A percentile compares a stretch with the other conserved stretches of the same genome.
Conservation (phyloP, 306 rosid species). For the Prunus fruticosa region DNA sequence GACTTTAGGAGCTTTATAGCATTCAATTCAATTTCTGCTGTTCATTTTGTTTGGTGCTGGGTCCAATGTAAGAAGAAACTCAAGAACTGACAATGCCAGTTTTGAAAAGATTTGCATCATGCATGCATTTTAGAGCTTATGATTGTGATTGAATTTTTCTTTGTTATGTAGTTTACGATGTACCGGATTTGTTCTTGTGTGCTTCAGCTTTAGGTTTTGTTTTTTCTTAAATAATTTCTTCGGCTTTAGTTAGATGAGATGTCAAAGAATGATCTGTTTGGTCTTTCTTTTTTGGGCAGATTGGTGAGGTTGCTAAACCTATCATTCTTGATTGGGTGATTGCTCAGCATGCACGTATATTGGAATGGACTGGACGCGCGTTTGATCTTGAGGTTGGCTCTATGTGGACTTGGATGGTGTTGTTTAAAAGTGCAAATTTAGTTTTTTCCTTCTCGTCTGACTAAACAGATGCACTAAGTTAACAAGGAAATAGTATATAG, state of each 20-base stretch:
- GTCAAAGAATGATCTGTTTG: slow-evolving; percentile 12
- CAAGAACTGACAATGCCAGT: neutral
- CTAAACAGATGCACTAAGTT: neutral
- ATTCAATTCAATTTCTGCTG: neutral
- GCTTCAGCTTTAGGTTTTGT: neutral
- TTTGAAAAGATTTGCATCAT: neutral
- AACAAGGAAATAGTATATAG: neutral
- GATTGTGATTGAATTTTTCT: neutral
- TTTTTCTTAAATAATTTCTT: neutral
- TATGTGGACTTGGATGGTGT: slow-evolving; percentile 3
- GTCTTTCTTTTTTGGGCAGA: slow-evolving; percentile 30
- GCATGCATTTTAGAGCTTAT: neutral
- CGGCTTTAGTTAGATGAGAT: neutral
- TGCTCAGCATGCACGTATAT: slow-evolving; percentile 41
- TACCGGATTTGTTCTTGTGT: neutral
- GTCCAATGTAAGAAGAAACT: neutral
- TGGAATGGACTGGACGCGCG: slow-evolving; percentile 60
- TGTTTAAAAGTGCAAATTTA: slow-evolving; percentile 2
- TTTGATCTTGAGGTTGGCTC: slow-evolving; percentile 56
- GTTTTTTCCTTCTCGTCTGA: neutral
- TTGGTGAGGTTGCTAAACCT: slow-evolving; percentile 52
- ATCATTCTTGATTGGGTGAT: slow-evolving; percentile 62
- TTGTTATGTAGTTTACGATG: neutral
- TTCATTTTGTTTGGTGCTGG: neutral
- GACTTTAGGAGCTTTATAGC: neutral